Conservation (phyloP, 805 yeast genomes). For the Sporopachydermia lactativora region DNA sequence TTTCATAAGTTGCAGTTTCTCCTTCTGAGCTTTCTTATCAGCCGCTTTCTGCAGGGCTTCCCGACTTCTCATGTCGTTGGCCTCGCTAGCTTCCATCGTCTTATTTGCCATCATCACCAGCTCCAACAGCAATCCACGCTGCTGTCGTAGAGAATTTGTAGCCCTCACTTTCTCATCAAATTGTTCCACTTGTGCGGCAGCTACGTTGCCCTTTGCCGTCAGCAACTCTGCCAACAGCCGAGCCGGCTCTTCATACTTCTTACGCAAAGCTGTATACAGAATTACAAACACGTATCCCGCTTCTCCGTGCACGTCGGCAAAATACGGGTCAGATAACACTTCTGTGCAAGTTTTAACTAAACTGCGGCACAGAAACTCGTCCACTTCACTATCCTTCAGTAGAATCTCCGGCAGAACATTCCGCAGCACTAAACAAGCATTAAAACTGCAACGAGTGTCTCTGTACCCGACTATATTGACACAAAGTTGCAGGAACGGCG, state of each 20-base stretch:
- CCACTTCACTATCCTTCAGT: constrained; percentile 61
- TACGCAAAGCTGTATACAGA: constrained; percentile 58
- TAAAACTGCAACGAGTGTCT: constrained; percentile 87
- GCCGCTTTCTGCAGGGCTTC: constrained; percentile 20
- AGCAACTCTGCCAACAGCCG: constrained; percentile 38
- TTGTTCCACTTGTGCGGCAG: constrained; percentile 40
- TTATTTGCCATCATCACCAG: constrained; percentile 51
- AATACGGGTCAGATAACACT: constrained; percentile 60
- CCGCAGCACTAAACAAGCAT: constrained; percentile 69
- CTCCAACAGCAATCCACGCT: constrained; percentile 65
- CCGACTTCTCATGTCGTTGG: constrained; percentile 17
- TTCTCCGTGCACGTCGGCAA: constrained; percentile 78
- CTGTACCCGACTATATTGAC: constrained; percentile 68
- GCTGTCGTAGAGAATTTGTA: constrained; percentile 62
- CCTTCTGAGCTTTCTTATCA: constrained; percentile 33
- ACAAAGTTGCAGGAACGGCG: constrained; percentile 62
- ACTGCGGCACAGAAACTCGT: constrained; percentile 46
- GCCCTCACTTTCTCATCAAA: constrained; percentile 51
- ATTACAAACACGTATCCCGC: constrained; percentile 83
- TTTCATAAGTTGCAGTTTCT: constrained; percentile 37
- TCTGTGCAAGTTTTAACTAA: constrained; percentile 56
- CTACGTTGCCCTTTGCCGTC: constrained; percentile 29
- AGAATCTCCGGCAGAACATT: constrained; percentile 58
- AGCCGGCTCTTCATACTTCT: constrained; percentile 57
- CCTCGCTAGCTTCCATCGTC: constrained; percentile 29